Percentiles rank a stretch among this genome's conserved stretches.
Evolutionary conservation across 495 filamentous ascomycete species (phyloP).

Genomic region (Aspergillus conjunctus): DNA sequence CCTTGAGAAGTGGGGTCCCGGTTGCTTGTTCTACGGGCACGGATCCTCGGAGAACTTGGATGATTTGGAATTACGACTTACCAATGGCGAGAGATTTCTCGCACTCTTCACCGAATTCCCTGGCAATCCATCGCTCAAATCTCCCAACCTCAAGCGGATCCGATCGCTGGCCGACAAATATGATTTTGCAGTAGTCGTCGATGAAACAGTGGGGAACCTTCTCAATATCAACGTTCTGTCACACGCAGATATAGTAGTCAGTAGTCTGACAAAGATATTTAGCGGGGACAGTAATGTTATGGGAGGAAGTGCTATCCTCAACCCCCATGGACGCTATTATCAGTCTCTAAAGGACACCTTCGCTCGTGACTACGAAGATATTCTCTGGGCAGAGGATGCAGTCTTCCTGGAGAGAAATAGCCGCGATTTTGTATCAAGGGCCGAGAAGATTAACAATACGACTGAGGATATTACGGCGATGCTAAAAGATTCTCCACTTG

Average conservation of each 20-base stretch:
- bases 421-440: constrained; percentile 82
- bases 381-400: constrained; percentile 89
- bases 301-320: constrained; percentile 87
- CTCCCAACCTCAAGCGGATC: constrained; percentile 82
- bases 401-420: constrained; percentile 96
- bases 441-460: constrained; percentile 82
- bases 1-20: constrained; percentile 90
- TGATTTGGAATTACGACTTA: constrained; percentile 73
- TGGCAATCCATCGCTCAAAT: constrained; percentile 83
- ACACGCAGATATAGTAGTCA: constrained; percentile 87
- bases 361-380: constrained; percentile 74
- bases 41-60: constrained; percentile 82
- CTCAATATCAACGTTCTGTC: constrained; percentile 91
- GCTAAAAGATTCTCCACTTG: constrained; percentile 56
- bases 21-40: constrained; percentile 86
- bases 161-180: constrained; percentile 76
- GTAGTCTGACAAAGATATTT: constrained; percentile 94
- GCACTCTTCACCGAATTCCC: constrained; percentile 94
- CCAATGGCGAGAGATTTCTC: constrained; percentile 74
- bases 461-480: constrained; percentile 80
- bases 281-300: constrained; percentile 97
- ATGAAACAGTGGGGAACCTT: constrained; percentile 96
- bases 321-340: constrained; percentile 78
- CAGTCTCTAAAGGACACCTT: constrained; percentile 62
- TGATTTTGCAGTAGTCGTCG: constrained; percentile 87